phyloP scores from a whole-genome alignment of 2,329 filamentous ascomycete species.

The Biscogniauxia marginata region DNA sequence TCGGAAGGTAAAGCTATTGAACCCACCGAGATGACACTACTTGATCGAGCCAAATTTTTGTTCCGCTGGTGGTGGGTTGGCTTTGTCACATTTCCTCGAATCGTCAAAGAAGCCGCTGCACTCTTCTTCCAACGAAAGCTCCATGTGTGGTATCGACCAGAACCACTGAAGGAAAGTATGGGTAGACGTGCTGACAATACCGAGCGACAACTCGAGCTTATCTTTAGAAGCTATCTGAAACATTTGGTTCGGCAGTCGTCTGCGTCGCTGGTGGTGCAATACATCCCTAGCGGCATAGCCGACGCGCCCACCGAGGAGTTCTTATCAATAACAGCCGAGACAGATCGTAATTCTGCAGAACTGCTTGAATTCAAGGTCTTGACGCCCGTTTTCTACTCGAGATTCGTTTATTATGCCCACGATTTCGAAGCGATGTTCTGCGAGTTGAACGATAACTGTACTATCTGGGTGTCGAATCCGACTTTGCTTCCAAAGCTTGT shows the following conservation, averaged over 20 bases:
- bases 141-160: constrained; percentile 64
- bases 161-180: constrained; percentile 57
- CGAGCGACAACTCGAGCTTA: constrained; percentile 47
- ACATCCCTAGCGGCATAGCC: constrained; percentile 50
- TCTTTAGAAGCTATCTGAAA: constrained; percentile 48
- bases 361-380: constrained; percentile 57
- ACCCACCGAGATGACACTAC: constrained; percentile 42
- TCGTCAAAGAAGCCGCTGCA: constrained; percentile 56
- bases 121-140: constrained; percentile 58
- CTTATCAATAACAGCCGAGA: constrained; percentile 30
- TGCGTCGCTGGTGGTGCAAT: constrained; percentile 48
- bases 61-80: constrained; percentile 66
- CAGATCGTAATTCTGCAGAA: constrained; percentile 22
- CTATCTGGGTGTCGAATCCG: constrained; percentile 55
- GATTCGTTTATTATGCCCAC: constrained; percentile 62
- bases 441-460: constrained; percentile 59
- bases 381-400: constrained; percentile 65
- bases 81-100: constrained; percentile 64
- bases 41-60: constrained; percentile 48
- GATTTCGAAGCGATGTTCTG: constrained; percentile 61
- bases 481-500: constrained; percentile 49
- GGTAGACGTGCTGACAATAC: constrained; percentile 49
- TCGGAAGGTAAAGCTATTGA: constrained; percentile 52
- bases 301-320: constrained; percentile 39
- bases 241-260: constrained; percentile 48